phyloP scores from a whole-genome alignment of 768 basidiomycete species.

The Lactarius indigo region DNA sequence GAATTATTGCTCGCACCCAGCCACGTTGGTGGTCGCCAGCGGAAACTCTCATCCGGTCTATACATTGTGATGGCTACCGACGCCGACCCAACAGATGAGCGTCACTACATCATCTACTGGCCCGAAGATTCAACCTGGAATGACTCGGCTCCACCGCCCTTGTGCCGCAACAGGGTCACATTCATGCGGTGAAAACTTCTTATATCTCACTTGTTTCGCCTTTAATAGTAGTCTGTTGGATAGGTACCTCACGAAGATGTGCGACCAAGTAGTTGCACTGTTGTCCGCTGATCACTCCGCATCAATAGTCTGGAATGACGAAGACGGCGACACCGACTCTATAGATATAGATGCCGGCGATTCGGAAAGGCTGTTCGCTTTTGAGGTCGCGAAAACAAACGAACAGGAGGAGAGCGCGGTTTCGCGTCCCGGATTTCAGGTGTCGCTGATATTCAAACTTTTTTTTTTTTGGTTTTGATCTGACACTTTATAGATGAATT shows the following conservation, averaged over 20 bases:
- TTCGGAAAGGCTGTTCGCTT: slow-evolving; percentile 47
- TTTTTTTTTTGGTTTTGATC: not conserved
- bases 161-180: slow-evolving; percentile 51
- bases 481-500: slow-evolving; percentile 5
- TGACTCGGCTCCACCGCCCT: slow-evolving; percentile 43
- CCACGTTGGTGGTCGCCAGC: not conserved
- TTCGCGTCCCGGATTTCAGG: slow-evolving; percentile 41
- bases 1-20: slow-evolving; percentile 21
- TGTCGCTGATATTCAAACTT: not conserved
- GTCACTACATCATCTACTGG: slow-evolving; percentile 55
- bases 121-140: slow-evolving; percentile 59
- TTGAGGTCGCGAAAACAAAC: slow-evolving; percentile 50
- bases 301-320: slow-evolving; percentile 43
- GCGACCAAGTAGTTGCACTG: slow-evolving; percentile 52
- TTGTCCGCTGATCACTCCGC: slow-evolving; percentile 46
- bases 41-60: not conserved
- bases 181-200: slow-evolving; percentile 51
- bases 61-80: not conserved
- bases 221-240: not conserved
- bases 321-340: slow-evolving; percentile 27
- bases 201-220: not conserved
- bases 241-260: slow-evolving; percentile 29
- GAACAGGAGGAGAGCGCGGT: slow-evolving; percentile 53
- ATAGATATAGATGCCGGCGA: slow-evolving; percentile 41
- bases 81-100: slow-evolving; percentile 21